Conservation (phyloP, 2,329 filamentous ascomycete species). For the Blastomyces percursus region DNA sequence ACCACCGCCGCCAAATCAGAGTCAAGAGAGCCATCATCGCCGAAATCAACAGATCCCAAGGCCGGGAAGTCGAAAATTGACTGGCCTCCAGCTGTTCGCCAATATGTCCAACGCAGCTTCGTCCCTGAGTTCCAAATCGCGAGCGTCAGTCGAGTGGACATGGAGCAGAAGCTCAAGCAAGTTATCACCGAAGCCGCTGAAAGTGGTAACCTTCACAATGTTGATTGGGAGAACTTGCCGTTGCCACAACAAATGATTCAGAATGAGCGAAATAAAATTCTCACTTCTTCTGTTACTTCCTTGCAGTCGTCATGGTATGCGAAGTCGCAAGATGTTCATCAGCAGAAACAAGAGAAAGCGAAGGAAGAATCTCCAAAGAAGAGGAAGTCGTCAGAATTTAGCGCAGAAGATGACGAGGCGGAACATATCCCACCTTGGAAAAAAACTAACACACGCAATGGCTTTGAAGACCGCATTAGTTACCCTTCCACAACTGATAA, state of each 20-base stretch:
- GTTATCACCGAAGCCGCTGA: conserved; percentile 77
- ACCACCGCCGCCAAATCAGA: conserved; percentile 10
- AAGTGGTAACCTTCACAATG: conserved; percentile 55
- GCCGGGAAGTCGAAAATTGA: conserved; percentile 50
- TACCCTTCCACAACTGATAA: conserved; percentile 46
- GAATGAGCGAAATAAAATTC: conserved; percentile 49
- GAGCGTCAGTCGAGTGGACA: conserved; percentile 54
- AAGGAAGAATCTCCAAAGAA: conserved; percentile 38
- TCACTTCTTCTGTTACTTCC: conserved; percentile 22
- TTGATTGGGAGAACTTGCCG: conserved; percentile 74
- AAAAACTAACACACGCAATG: conserved; percentile 51
- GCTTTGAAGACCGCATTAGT: conserved; percentile 66
- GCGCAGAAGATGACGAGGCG: conserved; percentile 44
- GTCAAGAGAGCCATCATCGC: conserved; percentile 21
- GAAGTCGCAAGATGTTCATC: conserved; percentile 16
- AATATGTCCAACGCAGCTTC: conserved; percentile 85
- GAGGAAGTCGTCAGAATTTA: conserved; percentile 62
- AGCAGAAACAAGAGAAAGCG: conserved; percentile 2
- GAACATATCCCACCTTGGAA: conserved; percentile 59
- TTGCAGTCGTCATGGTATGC: conserved; percentile 24
- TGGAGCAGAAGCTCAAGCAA: conserved; percentile 74
- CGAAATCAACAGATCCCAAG: conserved; percentile 18
- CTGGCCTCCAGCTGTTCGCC: conserved; percentile 72
- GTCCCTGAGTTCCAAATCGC: conserved; percentile 57
- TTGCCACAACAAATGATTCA: conserved; percentile 76